Percentiles rank a stretch among this genome's conserved stretches.
Evolutionary conservation across 169 alveolate genomes (phyloP).

Genomic region (Plasmodium yoelii): DNA sequence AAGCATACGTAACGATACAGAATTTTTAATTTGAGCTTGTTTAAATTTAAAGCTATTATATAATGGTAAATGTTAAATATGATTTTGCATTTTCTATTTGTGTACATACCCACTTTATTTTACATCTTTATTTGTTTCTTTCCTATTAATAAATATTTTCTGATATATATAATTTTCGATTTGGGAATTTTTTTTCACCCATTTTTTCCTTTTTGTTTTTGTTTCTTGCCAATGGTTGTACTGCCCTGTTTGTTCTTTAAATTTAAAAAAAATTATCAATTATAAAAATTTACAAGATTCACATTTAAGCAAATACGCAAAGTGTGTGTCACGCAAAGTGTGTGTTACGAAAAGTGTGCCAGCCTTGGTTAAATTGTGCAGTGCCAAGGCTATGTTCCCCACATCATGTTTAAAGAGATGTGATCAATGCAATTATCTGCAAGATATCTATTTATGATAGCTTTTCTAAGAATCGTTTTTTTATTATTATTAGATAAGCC

Average conservation of each 20-base stretch:
- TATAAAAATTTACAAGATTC: too few relatives aligned
- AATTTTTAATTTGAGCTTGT: background rate
- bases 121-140: background rate
- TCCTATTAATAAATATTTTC: background rate
- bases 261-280: too few relatives aligned
- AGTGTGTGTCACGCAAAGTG: too few relatives aligned
- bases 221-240: background rate
- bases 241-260: too few relatives aligned
- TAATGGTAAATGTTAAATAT: too few relatives aligned
- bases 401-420: conserved; percentile 56
- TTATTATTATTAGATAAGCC: conserved; percentile 36
- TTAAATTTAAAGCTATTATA: background rate
- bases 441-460: conserved; percentile 23
- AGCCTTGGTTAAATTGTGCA: too few relatives aligned
- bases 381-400: too few relatives aligned
- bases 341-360: too few relatives aligned
- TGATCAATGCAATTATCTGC: conserved; percentile 27
- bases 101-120: background rate
- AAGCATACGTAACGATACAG: background rate
- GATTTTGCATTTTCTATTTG: background rate
- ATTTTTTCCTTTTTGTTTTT: background rate
- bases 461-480: conserved; percentile 32
- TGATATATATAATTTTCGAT: background rate
- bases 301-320: too few relatives aligned
- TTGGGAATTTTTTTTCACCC: background rate